A percentile compares a stretch with the other conserved stretches of the same genome.
These are phyloP conservation scores for Prunus mongolica DNA, from an alignment of 306 rosid genomes.

Conservation along the genomic window DNA sequence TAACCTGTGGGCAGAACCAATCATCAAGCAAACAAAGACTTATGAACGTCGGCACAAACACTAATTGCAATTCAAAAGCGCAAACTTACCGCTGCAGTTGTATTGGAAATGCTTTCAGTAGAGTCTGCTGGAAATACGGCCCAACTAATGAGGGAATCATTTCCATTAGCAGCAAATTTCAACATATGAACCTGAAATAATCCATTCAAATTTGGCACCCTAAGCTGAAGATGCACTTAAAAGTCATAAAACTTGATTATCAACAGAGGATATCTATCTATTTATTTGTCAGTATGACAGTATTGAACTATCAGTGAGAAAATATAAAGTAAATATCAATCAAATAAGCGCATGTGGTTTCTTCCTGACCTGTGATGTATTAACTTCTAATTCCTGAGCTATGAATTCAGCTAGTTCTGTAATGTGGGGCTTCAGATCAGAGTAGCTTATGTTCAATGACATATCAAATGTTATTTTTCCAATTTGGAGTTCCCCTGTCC, in stretches of 20 bases:
- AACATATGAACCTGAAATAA: conserved; percentile 60
- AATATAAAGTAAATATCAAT: neutral
- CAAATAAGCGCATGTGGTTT: conserved; percentile 1
- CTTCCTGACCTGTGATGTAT: conserved; percentile 71
- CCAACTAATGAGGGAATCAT: conserved; percentile 60
- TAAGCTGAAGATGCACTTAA: conserved; percentile 6
- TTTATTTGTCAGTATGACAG: neutral
- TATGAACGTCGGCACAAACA: neutral
- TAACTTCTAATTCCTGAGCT: conserved; percentile 65
- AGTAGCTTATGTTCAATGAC: conserved; percentile 64
- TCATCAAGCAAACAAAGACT: conserved; percentile 33
- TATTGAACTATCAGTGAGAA: neutral
- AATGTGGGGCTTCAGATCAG: conserved; percentile 62
- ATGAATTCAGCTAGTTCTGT: conserved; percentile 55
- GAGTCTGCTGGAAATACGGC: conserved; percentile 57
- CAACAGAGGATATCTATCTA: neutral
- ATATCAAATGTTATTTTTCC: conserved; percentile 57
- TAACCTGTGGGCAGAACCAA: conserved; percentile 43
- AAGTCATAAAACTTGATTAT: neutral
- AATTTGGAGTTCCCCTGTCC: conserved; percentile 64
- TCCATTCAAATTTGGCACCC: conserved; percentile 14
- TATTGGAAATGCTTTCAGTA: conserved; percentile 53
- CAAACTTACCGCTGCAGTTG: conserved; percentile 61
- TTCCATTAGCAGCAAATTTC: conserved; percentile 50
- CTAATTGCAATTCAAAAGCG: conserved; percentile 11